Evolutionary conservation across 2,329 filamentous ascomycete genomes (phyloP), one percentile per base, ranked within the genome.

Genomic region (Pyrenophora seminiperda): DNA sequence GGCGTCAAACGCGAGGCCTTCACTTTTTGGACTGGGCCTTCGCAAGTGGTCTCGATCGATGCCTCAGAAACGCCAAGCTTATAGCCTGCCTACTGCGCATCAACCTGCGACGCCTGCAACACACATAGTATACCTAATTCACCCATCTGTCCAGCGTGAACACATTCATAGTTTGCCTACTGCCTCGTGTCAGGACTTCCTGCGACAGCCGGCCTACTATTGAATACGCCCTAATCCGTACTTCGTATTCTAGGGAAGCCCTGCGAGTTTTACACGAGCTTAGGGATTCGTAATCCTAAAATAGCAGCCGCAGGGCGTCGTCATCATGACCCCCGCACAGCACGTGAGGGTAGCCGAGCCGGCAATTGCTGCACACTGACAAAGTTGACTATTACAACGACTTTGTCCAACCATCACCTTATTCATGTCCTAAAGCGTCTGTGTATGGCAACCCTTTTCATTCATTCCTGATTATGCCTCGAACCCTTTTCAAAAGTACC

Each of bases 81-180:
- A 31, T 36, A 37, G 48, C 48, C 33, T 48, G 44, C 29, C 43
- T 29, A 41, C 39, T 39, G 11, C 47, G 5, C 41, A 38, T 41
- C 43, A 42, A 27, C 30, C 48, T 37, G 29, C 29, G 36, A 31
- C 42, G 29, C 37, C 47, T 29, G 36, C 27, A 22, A 36, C 27
- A 19, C 47, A 30, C 40, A 34, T 30, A 41, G 34, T 36, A 29
- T 33, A 29, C 36, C n/a, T n/a, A 20, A 7, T 24, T 15, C 36
- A 14, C 13, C 19, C 19, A 7, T 10, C 19, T 10, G 19, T 13
- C 36, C 2, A 15, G 10, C 9, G 9, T 27, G 24, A 3, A 27
- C 24, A 27, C 24, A 27, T 11, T 11, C 3, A n/a, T n/a, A n/a
- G n/a, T n/a, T n/a, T n/a, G n/a, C n/a, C n/a, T 3, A 27, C 24